Conservation (phyloP, 2,329 filamentous ascomycete genomes). For the Amylocarpus encephaloides region DNA sequence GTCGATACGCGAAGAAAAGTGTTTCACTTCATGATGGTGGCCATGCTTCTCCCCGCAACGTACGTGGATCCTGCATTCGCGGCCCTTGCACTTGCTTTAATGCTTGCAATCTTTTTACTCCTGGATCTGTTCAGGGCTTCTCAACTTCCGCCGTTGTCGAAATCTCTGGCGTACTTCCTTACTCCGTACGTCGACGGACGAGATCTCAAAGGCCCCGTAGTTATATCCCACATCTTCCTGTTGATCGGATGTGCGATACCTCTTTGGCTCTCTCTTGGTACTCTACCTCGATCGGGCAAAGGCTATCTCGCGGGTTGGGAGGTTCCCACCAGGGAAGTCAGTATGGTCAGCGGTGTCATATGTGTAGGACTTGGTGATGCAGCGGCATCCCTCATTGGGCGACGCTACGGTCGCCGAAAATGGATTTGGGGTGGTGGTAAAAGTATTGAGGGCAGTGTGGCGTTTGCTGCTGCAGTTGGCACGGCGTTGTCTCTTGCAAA, state of each 20-base stretch:
- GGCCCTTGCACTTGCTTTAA: slow-evolving; percentile 69
- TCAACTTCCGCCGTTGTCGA: slow-evolving; percentile 83
- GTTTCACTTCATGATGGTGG: slow-evolving; percentile 97
- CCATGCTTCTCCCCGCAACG: slow-evolving; percentile 83
- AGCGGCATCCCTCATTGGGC: slow-evolving; percentile 81
- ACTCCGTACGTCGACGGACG: slow-evolving; percentile 91
- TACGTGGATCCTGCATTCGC: slow-evolving; percentile 83
- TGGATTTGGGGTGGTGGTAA: slow-evolving; percentile 98
- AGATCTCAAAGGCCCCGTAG: slow-evolving; percentile 87
- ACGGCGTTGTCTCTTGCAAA: slow-evolving; percentile 64
- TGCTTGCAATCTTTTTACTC: slow-evolving; percentile 78
- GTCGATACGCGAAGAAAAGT: slow-evolving; percentile 95
- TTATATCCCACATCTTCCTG: slow-evolving; percentile 89
- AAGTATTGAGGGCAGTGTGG: slow-evolving; percentile 79
- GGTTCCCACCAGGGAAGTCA: slow-evolving; percentile 64
- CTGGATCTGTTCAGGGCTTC: slow-evolving; percentile 85
- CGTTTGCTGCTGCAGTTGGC: slow-evolving; percentile 77
- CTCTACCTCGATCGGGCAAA: slow-evolving; percentile 50
- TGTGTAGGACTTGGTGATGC: slow-evolving; percentile 96
- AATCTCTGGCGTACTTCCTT: slow-evolving; percentile 78
- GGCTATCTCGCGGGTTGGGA: slow-evolving; percentile 68
- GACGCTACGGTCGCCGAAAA: slow-evolving; percentile 78
- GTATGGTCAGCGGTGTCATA: slow-evolving; percentile 86
- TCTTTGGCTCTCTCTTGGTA: slow-evolving; percentile 79
- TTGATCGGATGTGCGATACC: slow-evolving; percentile 93